A percentile compares a stretch with the other conserved stretches of the same genome.
phyloP scores from a whole-genome alignment of 1,284 basidiomycete species.

The Sparassis latifolia region DNA sequence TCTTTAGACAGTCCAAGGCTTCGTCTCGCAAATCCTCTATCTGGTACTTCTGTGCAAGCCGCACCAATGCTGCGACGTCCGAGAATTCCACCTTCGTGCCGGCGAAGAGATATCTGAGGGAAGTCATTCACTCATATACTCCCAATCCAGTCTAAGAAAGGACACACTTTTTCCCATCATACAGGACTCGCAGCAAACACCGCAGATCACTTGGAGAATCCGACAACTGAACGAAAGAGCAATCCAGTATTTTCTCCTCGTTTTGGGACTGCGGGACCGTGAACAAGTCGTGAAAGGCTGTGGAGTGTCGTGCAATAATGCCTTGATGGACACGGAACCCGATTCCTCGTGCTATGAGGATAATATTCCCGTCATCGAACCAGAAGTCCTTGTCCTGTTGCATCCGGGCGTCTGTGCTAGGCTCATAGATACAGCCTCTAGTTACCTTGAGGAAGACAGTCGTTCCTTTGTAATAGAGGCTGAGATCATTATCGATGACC shows the following conservation, averaged over 20 bases:
- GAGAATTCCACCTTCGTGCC: neutral
- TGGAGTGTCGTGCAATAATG: conserved; percentile 57
- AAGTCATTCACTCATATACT: neutral
- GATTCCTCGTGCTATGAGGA: conserved; percentile 43
- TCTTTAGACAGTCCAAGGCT: neutral
- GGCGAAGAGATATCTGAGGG: no score
- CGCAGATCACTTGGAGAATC: neutral
- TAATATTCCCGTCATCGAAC: conserved; percentile 59
- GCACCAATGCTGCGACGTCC: neutral
- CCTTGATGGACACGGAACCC: conserved; percentile 62
- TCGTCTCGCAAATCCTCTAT: neutral
- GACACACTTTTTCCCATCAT: neutral
- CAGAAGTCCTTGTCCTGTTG: conserved; percentile 37
- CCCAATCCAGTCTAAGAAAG: neutral
- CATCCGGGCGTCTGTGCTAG: no score
- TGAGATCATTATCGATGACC: no score
- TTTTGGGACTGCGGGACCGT: neutral
- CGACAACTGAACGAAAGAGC: neutral
- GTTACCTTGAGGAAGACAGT: no score
- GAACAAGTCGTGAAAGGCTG: conserved; percentile 54
- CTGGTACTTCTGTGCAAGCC: conserved; percentile 5
- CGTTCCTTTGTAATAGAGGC: no score
- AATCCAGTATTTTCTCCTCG: conserved; percentile 34
- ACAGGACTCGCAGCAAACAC: neutral
- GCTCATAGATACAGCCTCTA: no score